Conservation (phyloP, 352 stramenopile genomes). For the Peronospora destructor region DNA sequence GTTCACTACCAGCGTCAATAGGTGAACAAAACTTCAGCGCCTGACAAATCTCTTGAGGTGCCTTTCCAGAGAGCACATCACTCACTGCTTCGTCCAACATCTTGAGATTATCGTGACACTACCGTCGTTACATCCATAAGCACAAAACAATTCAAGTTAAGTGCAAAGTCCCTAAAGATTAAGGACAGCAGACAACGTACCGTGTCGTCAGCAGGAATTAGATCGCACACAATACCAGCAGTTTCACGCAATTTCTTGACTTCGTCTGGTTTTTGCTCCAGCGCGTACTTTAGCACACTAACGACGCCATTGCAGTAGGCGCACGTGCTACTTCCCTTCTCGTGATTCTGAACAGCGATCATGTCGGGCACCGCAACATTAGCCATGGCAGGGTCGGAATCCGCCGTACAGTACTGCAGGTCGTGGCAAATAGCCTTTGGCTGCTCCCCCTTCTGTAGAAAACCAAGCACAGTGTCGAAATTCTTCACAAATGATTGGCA, state of each 20-base stretch:
- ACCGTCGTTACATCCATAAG: constrained; percentile 1
- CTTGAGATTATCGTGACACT: constrained; percentile 64
- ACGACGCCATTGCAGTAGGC: constrained; percentile 58
- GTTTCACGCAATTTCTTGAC: constrained; percentile 53
- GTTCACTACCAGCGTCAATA: constrained; percentile 5
- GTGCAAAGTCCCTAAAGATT: neutral
- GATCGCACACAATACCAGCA: constrained; percentile 54
- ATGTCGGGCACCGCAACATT: constrained; percentile 16
- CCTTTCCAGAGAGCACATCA: constrained; percentile 47
- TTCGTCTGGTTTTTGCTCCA: constrained; percentile 51
- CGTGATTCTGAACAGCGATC: constrained; percentile 3
- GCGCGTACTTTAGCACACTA: constrained; percentile 52
- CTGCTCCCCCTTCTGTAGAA: constrained; percentile 55
- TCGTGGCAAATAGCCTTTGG: constrained; percentile 57
- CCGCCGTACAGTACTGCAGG: constrained; percentile 45
- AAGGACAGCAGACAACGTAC: constrained; percentile 18
- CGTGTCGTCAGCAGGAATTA: constrained; percentile 57
- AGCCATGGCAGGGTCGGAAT: constrained; percentile 15
- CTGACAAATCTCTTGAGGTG: constrained; percentile 52
- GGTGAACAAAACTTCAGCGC: constrained; percentile 43
- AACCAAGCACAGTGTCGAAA: constrained; percentile 54
- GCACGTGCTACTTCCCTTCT: constrained; percentile 35
- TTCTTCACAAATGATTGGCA: constrained; percentile 56
- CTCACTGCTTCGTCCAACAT: constrained; percentile 54
- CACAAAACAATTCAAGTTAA: constrained; percentile 1